These are phyloP conservation scores for Verticillium zaregamsianum DNA, from an alignment of 2,329 filamentous ascomycete species.

Conservation along the genomic window DNA sequence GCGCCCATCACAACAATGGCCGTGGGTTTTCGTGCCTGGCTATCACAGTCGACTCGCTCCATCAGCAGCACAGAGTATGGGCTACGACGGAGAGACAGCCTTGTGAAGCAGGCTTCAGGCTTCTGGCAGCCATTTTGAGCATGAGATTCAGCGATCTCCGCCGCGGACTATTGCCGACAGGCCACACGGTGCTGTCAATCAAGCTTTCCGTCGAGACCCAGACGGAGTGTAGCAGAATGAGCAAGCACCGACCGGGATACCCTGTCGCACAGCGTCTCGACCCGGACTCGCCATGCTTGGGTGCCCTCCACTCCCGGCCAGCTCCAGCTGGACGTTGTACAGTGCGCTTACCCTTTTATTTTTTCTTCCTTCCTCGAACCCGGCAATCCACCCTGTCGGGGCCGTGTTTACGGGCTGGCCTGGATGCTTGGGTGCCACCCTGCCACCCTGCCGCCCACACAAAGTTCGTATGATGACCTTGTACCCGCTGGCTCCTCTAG, in stretches of 20 bases:
- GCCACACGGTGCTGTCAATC: not conserved
- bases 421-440: not conserved
- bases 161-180: not conserved
- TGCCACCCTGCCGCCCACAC: not conserved
- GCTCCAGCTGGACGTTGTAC: not conserved
- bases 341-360: not conserved
- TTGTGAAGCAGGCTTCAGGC: not conserved
- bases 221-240: not conserved
- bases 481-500: constrained; percentile 1
- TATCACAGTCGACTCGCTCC: not conserved
- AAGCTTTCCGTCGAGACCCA: not conserved
- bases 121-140: not conserved
- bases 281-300: not conserved
- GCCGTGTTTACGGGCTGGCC: not conserved
- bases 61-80: too few species aligned
- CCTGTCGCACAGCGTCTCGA: not conserved
- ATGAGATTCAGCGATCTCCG: not conserved
- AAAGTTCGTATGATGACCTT: constrained; percentile 12
- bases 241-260: not conserved
- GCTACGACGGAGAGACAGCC: not conserved
- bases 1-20: not conserved
- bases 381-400: not conserved
- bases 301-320: not conserved
- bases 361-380: not conserved
- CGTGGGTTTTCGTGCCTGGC: not conserved